phyloP scores from a whole-genome alignment of 345 rosid species.

The Carallia brachiata region DNA sequence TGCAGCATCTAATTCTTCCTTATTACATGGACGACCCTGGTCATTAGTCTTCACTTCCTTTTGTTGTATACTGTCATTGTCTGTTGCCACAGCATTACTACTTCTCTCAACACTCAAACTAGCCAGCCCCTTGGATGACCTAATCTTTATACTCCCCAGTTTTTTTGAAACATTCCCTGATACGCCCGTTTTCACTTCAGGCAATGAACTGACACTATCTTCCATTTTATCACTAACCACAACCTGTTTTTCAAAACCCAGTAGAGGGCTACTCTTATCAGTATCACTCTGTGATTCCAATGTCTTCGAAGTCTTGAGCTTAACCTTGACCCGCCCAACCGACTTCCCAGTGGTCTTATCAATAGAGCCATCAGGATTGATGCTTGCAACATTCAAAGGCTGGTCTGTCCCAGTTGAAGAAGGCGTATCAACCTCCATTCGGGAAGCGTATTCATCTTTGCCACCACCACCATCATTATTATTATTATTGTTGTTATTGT shows the following conservation, averaged over 20 bases:
- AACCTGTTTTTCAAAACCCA: conserved; percentile 46
- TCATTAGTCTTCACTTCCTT: conserved; percentile 42
- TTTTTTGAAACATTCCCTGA: conserved; percentile 53
- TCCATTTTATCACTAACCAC: conserved; percentile 50
- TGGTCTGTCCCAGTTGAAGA: conserved; percentile 64
- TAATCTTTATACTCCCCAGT: conserved; percentile 76
- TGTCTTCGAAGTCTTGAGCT: conserved; percentile 63
- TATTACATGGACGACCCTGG: conserved; percentile 40
- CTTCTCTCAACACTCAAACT: conserved; percentile 40
- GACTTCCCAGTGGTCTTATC: conserved; percentile 48
- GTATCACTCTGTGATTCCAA: conserved; percentile 60
- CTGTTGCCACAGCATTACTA: conserved; percentile 21
- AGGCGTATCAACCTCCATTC: conserved; percentile 68
- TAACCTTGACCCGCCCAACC: conserved; percentile 70
- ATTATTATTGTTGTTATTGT: neutral
- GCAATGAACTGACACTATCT: conserved; percentile 52
- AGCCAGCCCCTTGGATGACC: conserved; percentile 46
- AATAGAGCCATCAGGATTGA: conserved; percentile 52
- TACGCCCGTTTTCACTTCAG: conserved; percentile 43
- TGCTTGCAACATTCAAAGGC: conserved; percentile 44
- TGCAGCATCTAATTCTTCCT: conserved; percentile 73
- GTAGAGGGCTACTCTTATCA: conserved; percentile 52
- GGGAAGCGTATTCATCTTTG: conserved; percentile 52
- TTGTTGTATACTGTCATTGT: conserved; percentile 32
- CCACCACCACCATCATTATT: neutral